These are phyloP conservation scores for Vigna trinervia DNA, from an alignment of 306 rosid species.

Conservation along the genomic window DNA sequence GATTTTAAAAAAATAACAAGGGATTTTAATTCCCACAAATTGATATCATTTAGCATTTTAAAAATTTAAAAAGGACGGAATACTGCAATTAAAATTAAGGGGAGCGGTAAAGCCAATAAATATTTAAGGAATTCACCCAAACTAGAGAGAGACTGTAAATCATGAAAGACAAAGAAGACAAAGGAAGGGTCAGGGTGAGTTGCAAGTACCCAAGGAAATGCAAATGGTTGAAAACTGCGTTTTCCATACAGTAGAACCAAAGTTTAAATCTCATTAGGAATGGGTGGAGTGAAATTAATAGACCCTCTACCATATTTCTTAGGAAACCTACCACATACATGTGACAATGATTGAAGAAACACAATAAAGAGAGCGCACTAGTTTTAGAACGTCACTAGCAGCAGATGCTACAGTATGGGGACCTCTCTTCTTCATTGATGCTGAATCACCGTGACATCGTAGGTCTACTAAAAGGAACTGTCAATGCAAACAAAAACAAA, in stretches of 20 bases:
- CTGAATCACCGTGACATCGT: conserved; percentile 94
- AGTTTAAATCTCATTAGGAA: conserved; percentile 31
- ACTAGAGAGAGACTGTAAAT: conserved; percentile 19
- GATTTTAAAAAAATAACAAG: neutral
- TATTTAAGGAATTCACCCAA: conserved; percentile 14
- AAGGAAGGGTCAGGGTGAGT: conserved; percentile 26
- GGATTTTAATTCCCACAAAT: conserved; percentile 30
- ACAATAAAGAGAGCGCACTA: conserved; percentile 54
- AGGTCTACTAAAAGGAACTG: conserved; percentile 92
- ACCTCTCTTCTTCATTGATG: conserved; percentile 69
- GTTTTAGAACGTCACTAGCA: conserved; percentile 90
- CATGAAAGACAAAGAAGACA: conserved; percentile 30
- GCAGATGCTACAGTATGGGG: conserved; percentile 84
- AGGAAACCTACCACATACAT: conserved; percentile 20
- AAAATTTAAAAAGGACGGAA: conserved; percentile 15
- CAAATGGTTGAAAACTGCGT: conserved; percentile 4
- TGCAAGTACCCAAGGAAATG: conserved; percentile 5
- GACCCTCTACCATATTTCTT: conserved; percentile 9
- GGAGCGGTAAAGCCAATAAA: conserved; percentile 21
- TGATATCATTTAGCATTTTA: conserved; percentile 15
- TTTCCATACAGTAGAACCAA: conserved; percentile 30
- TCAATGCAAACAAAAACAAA: conserved; percentile 31
- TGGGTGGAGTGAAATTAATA: conserved; percentile 4
- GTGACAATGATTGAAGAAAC: conserved; percentile 5
- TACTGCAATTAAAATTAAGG: conserved; percentile 23